Evolutionary conservation across 164 flowering plant genomes (phyloP).

Genomic region (Chloranthus sessilifolius): DNA sequence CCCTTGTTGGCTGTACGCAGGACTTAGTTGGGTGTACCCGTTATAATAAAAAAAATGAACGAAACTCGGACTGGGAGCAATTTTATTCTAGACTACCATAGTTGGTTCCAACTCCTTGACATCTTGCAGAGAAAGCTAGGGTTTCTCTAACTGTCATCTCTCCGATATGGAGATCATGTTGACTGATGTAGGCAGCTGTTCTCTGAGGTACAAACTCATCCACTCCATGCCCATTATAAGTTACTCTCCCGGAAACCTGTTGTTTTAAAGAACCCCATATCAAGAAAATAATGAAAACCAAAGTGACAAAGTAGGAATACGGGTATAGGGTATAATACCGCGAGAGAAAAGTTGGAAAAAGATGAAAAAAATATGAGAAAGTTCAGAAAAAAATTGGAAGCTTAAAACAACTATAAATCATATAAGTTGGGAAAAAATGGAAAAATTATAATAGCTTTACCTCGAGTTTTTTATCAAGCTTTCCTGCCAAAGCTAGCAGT

Average conservation of each 20-base stretch:
- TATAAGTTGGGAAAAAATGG: neutral
- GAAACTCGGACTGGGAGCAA: neutral
- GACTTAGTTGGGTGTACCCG: no score
- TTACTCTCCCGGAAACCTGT: constrained; percentile 50
- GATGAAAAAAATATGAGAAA: neutral
- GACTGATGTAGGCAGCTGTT: constrained; percentile 57
- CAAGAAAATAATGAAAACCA: neutral
- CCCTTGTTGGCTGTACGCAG: no score
- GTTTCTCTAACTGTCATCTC: constrained; percentile 71
- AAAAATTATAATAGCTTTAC: constrained; percentile 5
- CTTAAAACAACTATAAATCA: neutral
- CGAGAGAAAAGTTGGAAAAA: neutral
- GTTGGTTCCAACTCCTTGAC: constrained; percentile 58
- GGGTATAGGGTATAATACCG: neutral
- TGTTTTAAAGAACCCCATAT: neutral
- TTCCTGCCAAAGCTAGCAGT: constrained; percentile 49
- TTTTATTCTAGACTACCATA: constrained; percentile 32
- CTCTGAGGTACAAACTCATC: constrained; percentile 61
- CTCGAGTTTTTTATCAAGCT: constrained; percentile 17
- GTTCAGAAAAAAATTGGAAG: neutral
- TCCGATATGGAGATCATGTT: constrained; percentile 53
- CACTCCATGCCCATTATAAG: constrained; percentile 56
- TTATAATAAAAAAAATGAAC: no score
- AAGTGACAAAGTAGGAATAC: no score
- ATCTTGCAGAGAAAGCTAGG: constrained; percentile 59